These are phyloP conservation scores for Basipetospora chlamydospora DNA, from an alignment of 2,329 filamentous ascomycete genomes.

Conservation along the genomic window DNA sequence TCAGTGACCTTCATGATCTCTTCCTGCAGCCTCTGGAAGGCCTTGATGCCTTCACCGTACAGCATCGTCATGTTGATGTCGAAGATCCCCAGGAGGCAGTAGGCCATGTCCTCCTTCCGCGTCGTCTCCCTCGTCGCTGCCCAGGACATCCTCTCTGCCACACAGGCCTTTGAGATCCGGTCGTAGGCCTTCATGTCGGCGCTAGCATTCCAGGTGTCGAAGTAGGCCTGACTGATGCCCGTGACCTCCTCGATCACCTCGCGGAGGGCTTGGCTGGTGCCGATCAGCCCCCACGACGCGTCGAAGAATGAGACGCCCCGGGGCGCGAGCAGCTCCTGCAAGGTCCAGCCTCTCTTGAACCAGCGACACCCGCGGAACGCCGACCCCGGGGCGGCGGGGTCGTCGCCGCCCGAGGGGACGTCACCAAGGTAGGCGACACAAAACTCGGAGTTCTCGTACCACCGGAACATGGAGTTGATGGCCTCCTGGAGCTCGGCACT, in stretches of 20 bases:
- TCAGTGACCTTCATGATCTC: conserved; percentile 18
- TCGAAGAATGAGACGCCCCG: neutral
- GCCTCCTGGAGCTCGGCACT: conserved; percentile 7
- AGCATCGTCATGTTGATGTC: conserved; percentile 15
- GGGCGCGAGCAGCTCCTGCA: conserved; percentile 10
- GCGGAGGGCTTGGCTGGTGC: neutral
- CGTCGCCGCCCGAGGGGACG: neutral
- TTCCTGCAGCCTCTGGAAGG: conserved; percentile 19
- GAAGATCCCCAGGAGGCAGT: conserved; percentile 15
- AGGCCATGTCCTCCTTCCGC: conserved; percentile 15
- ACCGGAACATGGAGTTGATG: conserved; percentile 8
- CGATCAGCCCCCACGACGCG: neutral
- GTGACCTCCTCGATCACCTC: neutral
- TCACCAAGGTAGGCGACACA: conserved; percentile 9
- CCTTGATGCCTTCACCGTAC: conserved; percentile 15
- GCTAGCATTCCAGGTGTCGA: neutral
- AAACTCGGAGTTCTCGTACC: conserved; percentile 7
- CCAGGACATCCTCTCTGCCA: conserved; percentile 14
- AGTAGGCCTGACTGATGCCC: neutral
- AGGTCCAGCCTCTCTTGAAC: conserved; percentile 11
- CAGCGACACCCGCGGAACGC: conserved; percentile 8
- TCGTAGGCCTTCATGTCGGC: too few species aligned
- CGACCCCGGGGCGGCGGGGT: neutral
- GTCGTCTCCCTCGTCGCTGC: conserved; percentile 13
- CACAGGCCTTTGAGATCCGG: too few species aligned